Base-by-base conservation (phyloP, 352 stramenopile species). In the Saprolegnia diclina region DNA sequence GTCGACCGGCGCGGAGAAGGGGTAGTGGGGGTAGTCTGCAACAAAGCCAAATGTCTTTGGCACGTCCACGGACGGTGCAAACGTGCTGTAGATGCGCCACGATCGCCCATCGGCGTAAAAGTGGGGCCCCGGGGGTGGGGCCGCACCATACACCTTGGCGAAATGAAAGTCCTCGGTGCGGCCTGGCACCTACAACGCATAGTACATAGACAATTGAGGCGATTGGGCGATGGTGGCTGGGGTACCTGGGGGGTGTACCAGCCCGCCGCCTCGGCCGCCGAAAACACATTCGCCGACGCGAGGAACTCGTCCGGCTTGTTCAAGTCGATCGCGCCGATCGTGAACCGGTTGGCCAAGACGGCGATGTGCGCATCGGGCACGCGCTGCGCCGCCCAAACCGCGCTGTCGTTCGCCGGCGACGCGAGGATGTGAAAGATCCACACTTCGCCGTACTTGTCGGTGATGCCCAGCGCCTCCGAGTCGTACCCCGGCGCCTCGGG, bases 1-100 rank as follows among this genome's bases (percentile, higher is more conserved):
- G 56, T 97, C 91, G 0, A 91, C 86, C 45, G 83, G 81, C 7
- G 97, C 75, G 1, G 85, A 96, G 70, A 98, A 97, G n/a, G 90
- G 90, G 61, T 97, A 96, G 18, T 76, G 91, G 3, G 71, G 69
- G 65, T 90, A 94, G 67, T 88, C 74, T 56, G 96, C 83, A 2
- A 87, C 85, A 53, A 82, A 79, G 11, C 65, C 65, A 24, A 84
- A 71, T 6, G 80, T 80, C 54, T 88, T 67, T 32, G 92, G 79
- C 13, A 97, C 77, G 16, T 83, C 69, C 5, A 91, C 73, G 16
- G 90, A 96, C 22, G 88, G 87, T 37, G 87, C 85, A 19, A 94
- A 65, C 38, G 92, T 71, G 40, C 91, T 81, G 55, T 88, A 94
- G 16, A 96, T 82, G 52, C 92, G 83, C 93, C 92, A 98, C 55